Base-by-base conservation (phyloP, 345 rosid species). In the Draba incana region DNA sequence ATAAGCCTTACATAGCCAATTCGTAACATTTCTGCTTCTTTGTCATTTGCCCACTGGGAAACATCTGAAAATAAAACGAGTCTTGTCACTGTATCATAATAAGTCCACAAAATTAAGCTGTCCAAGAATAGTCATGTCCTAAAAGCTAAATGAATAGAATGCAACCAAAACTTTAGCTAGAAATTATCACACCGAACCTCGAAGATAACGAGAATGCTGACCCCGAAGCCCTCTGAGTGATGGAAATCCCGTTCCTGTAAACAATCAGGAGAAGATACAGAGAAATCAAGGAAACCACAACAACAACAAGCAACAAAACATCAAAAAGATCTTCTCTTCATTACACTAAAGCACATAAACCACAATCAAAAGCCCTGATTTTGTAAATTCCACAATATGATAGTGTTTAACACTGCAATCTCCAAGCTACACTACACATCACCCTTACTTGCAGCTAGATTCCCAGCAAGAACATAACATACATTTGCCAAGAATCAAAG, bases 21-120 rank as follows among this genome's bases (percentile, higher is more conserved):
- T 15, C 97, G 96, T 75, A 92, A 83, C 39, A 30, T 59, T 79
- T 79, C 90, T 57, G 96, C 93, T 71, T 92, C 98, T 83, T 81
- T 84, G 69, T 90, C 96, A 71, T 91, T 78, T 4, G 80, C 74
- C 95, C 90, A 85, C 68, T 43, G 77, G 23, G 85, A 62, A 59
- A 82, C 76, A 76, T 86, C 98, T 92, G 87, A 78, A 77, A 76
- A 80, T 41, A 80, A 62, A 50, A n/a, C 10, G 8, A 33, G 35
- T 16, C 47, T 48, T 2, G 43, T 53, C 61, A 13, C 51, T 24
- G 45, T 59, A 39, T 11, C 55, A 45, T 16, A 12, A 43, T 8
- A 45, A 1, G n/a, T n/a, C n/a, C n/a, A n/a, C n/a, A n/a, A n/a
- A n/a, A n/a, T n/a, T n/a, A n/a, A n/a, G n/a, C 48, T 65, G 33